phyloP scores from a whole-genome alignment of 345 rosid genomes.

The Eucalyptus regnans region DNA sequence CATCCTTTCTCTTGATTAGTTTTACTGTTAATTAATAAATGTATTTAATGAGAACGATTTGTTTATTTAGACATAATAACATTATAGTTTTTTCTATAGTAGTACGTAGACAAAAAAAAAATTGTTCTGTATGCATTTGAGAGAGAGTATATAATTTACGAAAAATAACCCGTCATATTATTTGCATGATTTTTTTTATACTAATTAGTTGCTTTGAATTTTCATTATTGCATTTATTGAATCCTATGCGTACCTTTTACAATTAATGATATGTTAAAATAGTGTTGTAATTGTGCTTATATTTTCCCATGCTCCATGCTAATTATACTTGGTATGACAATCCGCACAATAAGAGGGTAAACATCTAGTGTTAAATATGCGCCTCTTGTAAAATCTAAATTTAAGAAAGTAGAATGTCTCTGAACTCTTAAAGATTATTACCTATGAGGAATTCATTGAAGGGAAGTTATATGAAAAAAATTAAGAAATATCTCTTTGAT shows the following conservation, averaged over 20 bases:
- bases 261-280: neutral
- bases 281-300: neutral
- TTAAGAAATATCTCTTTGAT: neutral
- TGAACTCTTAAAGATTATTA: neutral
- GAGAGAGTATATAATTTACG: neutral
- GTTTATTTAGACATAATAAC: neutral
- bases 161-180: neutral
- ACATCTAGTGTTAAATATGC: neutral
- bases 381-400: neutral
- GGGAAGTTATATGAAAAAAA: neutral
- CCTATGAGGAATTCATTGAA: neutral
- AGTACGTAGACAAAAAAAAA: neutral
- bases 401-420: neutral
- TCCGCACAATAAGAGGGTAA: neutral
- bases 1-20: neutral
- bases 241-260: neutral
- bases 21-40: neutral
- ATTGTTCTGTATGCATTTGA: neutral
- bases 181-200: neutral
- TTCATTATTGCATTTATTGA: neutral
- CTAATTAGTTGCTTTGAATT: neutral
- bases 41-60: neutral
- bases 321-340: neutral
- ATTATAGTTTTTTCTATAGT: neutral
- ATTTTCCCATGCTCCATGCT: neutral